Evolutionary conservation across 345 rosid genomes (phyloP), one percentile per base, ranked within the genome.

Genomic region (Cardamine resedifolia): DNA sequence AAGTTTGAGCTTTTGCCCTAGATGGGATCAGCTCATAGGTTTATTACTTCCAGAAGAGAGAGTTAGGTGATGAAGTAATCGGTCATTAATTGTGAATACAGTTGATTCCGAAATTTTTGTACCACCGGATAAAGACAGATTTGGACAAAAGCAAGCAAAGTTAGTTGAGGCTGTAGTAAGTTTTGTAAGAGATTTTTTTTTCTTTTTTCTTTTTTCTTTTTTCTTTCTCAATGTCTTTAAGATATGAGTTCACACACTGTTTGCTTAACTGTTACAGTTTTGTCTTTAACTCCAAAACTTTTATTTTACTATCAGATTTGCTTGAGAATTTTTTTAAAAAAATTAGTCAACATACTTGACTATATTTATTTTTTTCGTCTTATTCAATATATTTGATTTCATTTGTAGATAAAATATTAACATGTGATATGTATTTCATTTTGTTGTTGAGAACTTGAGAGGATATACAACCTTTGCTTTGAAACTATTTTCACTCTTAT

Each of bases 21-120:
- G 76, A 71, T 70, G 76, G 76, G 76, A 70, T 70, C 72, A 23
- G 58, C 47, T 27, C 28, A 30, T 39, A 30, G 63, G 34, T 27
- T 64, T 64, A 19, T 45, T 55, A 64, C 14, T 43, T 72, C 38
- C 19, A 51, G 66, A 58, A 58, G 64, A 52, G 28, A 75, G 79
- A 75, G 70, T 75, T 75, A 62, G 75, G 79, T 69, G 79, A 69
- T 53, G 74, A 75, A 75, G 52, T 51, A 68, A 68, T 33, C 79
- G 79, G 79, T 75, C 65, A 75, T 75, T 75, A 68, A 75, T 63
- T 75, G 75, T 55, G 47, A 62, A 61, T 21, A 34, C 50, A 60
- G 49, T 68, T 68, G 36, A 28, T 68, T 68, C 23, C 59, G 49
- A 74, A 48, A 48, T 4, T 43, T 68, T 66, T 43, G 63, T 51